Evolutionary conservation across 1,284 basidiomycete genomes (phyloP).

Genomic region (Cryptococcus sp.): DNA sequence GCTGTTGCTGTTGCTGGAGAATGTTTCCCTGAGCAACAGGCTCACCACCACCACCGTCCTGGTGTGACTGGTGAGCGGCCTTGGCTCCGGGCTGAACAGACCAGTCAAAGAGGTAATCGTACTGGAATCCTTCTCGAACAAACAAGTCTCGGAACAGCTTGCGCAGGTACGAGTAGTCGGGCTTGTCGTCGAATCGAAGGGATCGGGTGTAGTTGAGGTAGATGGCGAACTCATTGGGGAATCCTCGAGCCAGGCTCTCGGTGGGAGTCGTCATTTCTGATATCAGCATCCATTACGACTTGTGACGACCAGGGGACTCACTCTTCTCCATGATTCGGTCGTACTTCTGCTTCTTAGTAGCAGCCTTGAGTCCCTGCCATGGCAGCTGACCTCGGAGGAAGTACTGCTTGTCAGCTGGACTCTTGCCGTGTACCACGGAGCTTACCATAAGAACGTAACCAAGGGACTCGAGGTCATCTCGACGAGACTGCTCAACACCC

Average conservation of each 20-base stretch:
- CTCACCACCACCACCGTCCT: conserved; percentile 7
- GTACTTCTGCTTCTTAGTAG: conserved; percentile 99
- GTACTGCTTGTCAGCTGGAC: conserved; percentile 55
- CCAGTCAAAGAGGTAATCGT: conserved; percentile 98
- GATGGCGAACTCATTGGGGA: conserved; percentile 96
- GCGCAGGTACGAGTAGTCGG: conserved; percentile 95
- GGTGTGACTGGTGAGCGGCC: conserved; percentile 1
- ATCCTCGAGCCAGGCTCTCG: conserved; percentile 89
- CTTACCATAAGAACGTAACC: conserved; percentile 82
- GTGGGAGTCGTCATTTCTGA: conserved; percentile 95
- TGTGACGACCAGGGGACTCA: conserved; percentile 11
- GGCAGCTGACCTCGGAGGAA: conserved; percentile 94
- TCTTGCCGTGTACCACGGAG: not conserved
- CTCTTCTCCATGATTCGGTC: conserved; percentile 98
- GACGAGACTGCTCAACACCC: conserved; percentile 93
- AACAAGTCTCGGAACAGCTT: conserved; percentile 98
- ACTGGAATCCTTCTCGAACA: conserved; percentile 93
- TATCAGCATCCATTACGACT: not conserved
- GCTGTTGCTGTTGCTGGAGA: conserved; percentile 16
- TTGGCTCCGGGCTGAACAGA: conserved; percentile 62
- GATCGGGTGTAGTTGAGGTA: conserved; percentile 97
- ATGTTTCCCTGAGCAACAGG: conserved; percentile 7
- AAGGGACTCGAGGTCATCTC: conserved; percentile 92
- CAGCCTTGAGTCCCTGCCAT: conserved; percentile 97
- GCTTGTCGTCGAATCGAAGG: conserved; percentile 96